These are phyloP conservation scores for Yamadazyma conglobata DNA, from an alignment of 1,139 yeast species.

Conservation along the genomic window DNA sequence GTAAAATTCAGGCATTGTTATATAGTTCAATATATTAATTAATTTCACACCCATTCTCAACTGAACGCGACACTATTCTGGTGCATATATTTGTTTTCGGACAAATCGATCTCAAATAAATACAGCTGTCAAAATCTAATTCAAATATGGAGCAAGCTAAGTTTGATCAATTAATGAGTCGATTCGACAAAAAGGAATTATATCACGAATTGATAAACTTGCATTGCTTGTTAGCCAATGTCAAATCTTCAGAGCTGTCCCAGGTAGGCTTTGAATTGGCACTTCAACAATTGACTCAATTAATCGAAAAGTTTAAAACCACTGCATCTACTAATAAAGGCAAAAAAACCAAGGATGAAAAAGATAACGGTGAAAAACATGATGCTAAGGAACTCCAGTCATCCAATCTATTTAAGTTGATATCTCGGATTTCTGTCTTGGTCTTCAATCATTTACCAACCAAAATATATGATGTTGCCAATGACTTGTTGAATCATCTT, in stretches of 20 bases:
- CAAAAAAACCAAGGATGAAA: constrained; percentile 12
- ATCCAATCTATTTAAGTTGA: constrained; percentile 29
- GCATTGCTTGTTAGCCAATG: constrained; percentile 17
- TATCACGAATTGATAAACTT: constrained; percentile 24
- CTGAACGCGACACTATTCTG: too few relatives aligned
- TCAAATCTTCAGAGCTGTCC: constrained; percentile 5
- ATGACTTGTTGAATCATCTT: constrained; percentile 31
- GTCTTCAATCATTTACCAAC: constrained; percentile 32
- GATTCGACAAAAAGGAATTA: constrained; percentile 20
- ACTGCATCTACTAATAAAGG: constrained; percentile 7
- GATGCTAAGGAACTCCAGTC: constrained; percentile 4
- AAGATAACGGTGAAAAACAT: background rate
- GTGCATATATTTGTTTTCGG: too few relatives aligned
- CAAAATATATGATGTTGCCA: constrained; percentile 40
- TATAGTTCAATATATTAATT: too few relatives aligned
- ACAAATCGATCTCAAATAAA: too few relatives aligned
- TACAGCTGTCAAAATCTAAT: too few relatives aligned
- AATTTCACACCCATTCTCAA: too few relatives aligned
- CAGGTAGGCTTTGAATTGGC: constrained; percentile 17
- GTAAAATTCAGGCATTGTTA: too few relatives aligned
- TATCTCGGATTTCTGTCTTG: constrained; percentile 28
- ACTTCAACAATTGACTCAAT: constrained; percentile 15
- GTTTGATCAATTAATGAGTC: constrained; percentile 18
- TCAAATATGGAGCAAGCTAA: constrained; percentile 12
- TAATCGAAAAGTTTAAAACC: constrained; percentile 19